phyloP scores from a whole-genome alignment of 495 filamentous ascomycete genomes.

The Eremomyces bilateralis region DNA sequence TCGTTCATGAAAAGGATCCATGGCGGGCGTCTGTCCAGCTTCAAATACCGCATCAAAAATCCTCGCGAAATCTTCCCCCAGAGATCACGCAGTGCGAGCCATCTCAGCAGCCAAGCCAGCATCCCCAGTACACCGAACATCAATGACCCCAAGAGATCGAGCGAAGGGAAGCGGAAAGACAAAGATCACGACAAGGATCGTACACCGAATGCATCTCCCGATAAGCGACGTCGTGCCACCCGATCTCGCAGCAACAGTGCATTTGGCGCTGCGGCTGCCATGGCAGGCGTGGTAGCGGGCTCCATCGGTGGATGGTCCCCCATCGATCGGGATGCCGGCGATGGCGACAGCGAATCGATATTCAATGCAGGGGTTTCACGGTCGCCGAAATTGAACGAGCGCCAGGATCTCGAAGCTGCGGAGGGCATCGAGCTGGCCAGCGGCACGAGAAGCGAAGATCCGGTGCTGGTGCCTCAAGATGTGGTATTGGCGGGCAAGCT shows the following conservation, averaged over 20 bases:
- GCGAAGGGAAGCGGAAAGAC: too few species aligned
- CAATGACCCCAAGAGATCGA: too few species aligned
- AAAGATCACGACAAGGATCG: constrained; percentile 33
- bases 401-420: constrained; percentile 26
- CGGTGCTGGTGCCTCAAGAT: constrained; percentile 23
- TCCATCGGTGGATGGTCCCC: constrained; percentile 80
- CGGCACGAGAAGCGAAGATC: constrained; percentile 32
- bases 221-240: constrained; percentile 46
- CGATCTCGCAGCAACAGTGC: constrained; percentile 76
- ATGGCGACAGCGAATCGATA: constrained; percentile 28
- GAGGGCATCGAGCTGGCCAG: constrained; percentile 37
- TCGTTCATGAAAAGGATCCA: constrained; percentile 44
- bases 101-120: constrained; percentile 37
- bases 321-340: constrained; percentile 36
- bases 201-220: constrained; percentile 39
- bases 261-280: constrained; percentile 61
- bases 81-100: constrained; percentile 52
- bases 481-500: constrained; percentile 6
- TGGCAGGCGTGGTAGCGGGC: constrained; percentile 75
- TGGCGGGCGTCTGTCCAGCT: constrained; percentile 70
- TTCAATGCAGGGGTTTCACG: too few species aligned
- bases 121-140: constrained; percentile 46
- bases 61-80: constrained; percentile 51
- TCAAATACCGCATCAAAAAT: constrained; percentile 68
- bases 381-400: constrained; percentile 23